These are phyloP conservation scores for Coemansia sp. DNA, from an alignment of 192 early-diverging fungal genomes.

Conservation along the genomic window DNA sequence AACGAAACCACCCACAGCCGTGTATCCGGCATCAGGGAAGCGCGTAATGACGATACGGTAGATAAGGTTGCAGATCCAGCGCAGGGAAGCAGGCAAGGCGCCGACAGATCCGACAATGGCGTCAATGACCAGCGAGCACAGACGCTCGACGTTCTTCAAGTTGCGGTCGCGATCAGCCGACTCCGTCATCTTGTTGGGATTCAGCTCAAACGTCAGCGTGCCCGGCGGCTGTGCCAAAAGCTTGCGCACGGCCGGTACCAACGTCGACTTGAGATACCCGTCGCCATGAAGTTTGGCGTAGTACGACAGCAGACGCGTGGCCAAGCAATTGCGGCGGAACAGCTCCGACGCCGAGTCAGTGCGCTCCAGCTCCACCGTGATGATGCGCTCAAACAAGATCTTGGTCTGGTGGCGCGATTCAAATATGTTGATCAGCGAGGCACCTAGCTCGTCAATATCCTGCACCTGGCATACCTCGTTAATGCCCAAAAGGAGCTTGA, in stretches of 20 bases:
- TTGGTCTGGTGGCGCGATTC: slow-evolving; percentile 72
- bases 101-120: slow-evolving; percentile 75
- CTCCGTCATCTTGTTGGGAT: slow-evolving; percentile 73
- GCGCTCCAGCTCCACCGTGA: slow-evolving; percentile 83
- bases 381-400: slow-evolving; percentile 76
- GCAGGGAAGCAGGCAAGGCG: slow-evolving; percentile 70
- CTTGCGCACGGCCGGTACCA: slow-evolving; percentile 79
- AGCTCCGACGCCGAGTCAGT: slow-evolving; percentile 84
- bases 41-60: slow-evolving; percentile 73
- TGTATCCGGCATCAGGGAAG: slow-evolving; percentile 84
- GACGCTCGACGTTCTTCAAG: slow-evolving; percentile 73
- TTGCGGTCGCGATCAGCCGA: slow-evolving; percentile 74
- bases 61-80: slow-evolving; percentile 83
- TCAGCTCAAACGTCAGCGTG: slow-evolving; percentile 87
- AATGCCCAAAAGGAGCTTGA: slow-evolving; percentile 79
- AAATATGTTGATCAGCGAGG: slow-evolving; percentile 78
- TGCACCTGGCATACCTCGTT: slow-evolving; percentile 83
- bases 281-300: slow-evolving; percentile 82
- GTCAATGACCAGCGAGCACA: slow-evolving; percentile 81
- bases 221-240: slow-evolving; percentile 65
- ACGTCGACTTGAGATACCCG: slow-evolving; percentile 78
- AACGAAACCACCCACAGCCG: slow-evolving; percentile 92
- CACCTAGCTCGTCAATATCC: slow-evolving; percentile 89
- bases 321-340: slow-evolving; percentile 91
- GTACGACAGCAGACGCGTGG: slow-evolving; percentile 82